Evolutionary conservation across 306 rosid genomes (phyloP).

Genomic region (Ormosia semicastrata): DNA sequence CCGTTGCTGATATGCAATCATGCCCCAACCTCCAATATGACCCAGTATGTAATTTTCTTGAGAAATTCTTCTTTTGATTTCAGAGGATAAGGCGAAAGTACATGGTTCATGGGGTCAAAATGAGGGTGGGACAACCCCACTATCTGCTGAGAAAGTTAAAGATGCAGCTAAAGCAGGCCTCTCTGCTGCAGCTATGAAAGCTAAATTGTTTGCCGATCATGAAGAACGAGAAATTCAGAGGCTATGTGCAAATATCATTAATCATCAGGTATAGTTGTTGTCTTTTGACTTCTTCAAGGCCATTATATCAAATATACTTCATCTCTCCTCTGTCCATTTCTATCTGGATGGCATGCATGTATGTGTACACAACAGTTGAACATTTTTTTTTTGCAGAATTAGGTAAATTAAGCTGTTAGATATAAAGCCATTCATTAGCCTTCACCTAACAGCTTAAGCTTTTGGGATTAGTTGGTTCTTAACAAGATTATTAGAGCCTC

Average conservation of each 20-base stretch:
- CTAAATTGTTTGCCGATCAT: slow-evolving; percentile 93
- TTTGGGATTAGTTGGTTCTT: too few species aligned
- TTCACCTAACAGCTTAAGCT: too few species aligned
- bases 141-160: slow-evolving; percentile 76
- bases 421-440: too few species aligned
- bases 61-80: slow-evolving; percentile 28
- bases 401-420: not conserved
- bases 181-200: slow-evolving; percentile 96
- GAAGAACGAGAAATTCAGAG: slow-evolving; percentile 99
- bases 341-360: slow-evolving; percentile 7
- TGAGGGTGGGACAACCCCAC: slow-evolving; percentile 58
- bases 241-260: slow-evolving; percentile 87
- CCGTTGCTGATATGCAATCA: not conserved
- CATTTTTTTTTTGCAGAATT: not conserved
- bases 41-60: slow-evolving; percentile 13
- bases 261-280: slow-evolving; percentile 74
- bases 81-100: slow-evolving; percentile 65
- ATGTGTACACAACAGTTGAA: not conserved
- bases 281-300: not conserved
- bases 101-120: slow-evolving; percentile 56
- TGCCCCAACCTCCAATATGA: slow-evolving; percentile 16
- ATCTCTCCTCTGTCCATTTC: not conserved
- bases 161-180: slow-evolving; percentile 93
- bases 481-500: too few species aligned
- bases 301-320: not conserved